Base-by-base conservation (phyloP, 371 early-diverging fungal species). In the Lichtheimia hyalospora region DNA sequence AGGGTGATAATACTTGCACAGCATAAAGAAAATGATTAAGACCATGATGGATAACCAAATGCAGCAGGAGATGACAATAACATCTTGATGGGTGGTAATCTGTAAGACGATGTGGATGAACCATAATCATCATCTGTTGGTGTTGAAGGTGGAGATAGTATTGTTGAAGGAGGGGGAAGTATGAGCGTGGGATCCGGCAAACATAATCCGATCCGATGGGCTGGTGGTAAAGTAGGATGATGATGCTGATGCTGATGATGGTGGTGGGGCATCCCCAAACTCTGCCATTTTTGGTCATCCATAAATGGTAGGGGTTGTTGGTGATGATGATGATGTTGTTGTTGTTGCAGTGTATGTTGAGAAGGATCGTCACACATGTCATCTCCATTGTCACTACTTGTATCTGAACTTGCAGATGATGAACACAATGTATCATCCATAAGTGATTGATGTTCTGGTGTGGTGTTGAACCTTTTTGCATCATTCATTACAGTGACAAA, bases 301-400 rank as follows among this genome's bases (percentile, higher is more conserved):
- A 13, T 16, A 24, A 24, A 51, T 15, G 51, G 21, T 49, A 21
- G 13, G 8, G 18, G 20, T 3, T 49, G 13, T 21, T 49, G 21
- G 4, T 49, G 18, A 23, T 7, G 49, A 8, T 49, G 49, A 3
- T 8, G 49, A 23, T 49, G 20, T 18, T 18, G 49, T 23, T 49
- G 49, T 49, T 49, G 49, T 49, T 49, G 49, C 13, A 23, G 49
- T 12, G 7, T 12, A 5, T 52, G 28, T 34, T 5, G 14, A 39
- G 53, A 8, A 53, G 20, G 39, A 54, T 34, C 39, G 28, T 54
- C 25, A 21, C n/a, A 53, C 24, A 25, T 14, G 28, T 43, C 21
- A 44, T 55, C 56, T 5, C 56, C 56, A 44, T 42, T 55, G 16
- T 55, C 56, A 55, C 56, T 55, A 20, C 56, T 55, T 7, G 25